Evolutionary conservation across 108 stramenopile genomes (phyloP).

Genomic region (Cyclotella atomus): DNA sequence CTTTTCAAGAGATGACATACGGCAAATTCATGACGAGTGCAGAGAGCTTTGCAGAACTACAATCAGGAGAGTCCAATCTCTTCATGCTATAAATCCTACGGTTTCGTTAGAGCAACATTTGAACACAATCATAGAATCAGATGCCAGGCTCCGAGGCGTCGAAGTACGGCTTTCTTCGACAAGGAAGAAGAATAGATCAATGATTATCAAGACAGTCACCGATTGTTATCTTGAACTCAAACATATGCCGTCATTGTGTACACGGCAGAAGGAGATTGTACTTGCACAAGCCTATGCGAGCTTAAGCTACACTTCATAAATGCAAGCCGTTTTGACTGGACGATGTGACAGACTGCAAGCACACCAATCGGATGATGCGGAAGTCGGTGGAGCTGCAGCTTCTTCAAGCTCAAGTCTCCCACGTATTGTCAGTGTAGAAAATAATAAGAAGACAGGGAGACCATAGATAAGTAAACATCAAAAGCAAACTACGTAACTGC

Average conservation of each 20-base stretch:
- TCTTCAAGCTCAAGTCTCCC: neutral
- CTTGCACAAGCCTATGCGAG: neutral
- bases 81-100: neutral
- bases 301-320: neutral
- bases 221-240: neutral
- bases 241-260: neutral
- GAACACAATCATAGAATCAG: conserved; percentile 7
- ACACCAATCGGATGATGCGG: neutral
- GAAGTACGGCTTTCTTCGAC: conserved; percentile 5
- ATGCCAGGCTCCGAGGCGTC: neutral
- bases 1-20: conserved; percentile 1
- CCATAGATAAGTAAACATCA: too few species aligned
- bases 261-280: neutral
- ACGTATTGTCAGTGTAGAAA: too few species aligned
- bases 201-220: neutral
- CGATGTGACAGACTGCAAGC: neutral
- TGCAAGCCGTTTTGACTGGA: neutral
- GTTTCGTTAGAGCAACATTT: neutral
- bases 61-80: neutral
- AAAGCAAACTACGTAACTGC: too few species aligned
- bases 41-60: neutral
- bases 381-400: neutral
- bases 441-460: too few species aligned
- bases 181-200: neutral
- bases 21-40: neutral